phyloP scores from a whole-genome alignment of 148 eudicot genomes.

The Cornus suecica region DNA sequence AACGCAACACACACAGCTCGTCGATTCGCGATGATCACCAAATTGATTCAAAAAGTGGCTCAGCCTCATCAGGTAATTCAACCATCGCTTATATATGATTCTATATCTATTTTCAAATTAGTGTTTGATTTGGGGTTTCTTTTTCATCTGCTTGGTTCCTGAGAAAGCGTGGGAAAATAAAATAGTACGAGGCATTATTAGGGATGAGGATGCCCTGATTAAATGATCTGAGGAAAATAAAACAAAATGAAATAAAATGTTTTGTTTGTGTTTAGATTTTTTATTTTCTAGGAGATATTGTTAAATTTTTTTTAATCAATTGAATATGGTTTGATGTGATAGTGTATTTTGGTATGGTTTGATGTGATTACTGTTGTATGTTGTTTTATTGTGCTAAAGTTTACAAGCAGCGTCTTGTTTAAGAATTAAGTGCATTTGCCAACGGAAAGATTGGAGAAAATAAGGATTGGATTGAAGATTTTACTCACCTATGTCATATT shows the following conservation, averaged over 20 bases:
- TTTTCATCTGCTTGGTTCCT: background rate
- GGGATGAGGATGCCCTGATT: background rate
- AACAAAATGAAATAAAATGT: background rate
- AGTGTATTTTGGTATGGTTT: background rate
- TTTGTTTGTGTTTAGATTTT: background rate
- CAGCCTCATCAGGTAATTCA: conserved; percentile 18
- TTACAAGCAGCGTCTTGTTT: background rate
- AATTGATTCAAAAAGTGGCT: conserved; percentile 27
- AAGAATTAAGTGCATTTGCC: background rate
- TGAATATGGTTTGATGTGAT: background rate
- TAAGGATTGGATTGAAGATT: background rate
- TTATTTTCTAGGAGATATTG: too few relatives aligned
- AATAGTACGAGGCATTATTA: too few relatives aligned
- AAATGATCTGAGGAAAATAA: too few relatives aligned
- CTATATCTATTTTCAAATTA: too few relatives aligned
- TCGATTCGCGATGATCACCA: conserved; percentile 21
- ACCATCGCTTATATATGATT: background rate
- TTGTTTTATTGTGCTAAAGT: background rate
- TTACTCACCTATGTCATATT: too few relatives aligned
- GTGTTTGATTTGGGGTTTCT: background rate
- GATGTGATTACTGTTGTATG: background rate
- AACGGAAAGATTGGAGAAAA: background rate
- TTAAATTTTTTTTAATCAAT: too few relatives aligned
- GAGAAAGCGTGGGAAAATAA: background rate
- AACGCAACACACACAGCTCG: background rate